phyloP scores from a whole-genome alignment of 345 rosid species.

The Populus simonii region DNA sequence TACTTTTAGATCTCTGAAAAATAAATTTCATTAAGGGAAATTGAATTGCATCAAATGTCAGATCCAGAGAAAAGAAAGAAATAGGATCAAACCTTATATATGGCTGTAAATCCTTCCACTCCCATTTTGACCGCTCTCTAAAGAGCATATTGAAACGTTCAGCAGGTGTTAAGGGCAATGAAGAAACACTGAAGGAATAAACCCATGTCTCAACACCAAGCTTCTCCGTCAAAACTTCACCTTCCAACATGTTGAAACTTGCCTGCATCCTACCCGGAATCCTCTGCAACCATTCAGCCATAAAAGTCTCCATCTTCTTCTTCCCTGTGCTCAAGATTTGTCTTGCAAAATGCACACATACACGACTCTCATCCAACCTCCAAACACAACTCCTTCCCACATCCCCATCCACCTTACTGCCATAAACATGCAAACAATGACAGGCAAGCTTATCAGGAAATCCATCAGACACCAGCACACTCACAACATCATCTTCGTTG shows the following conservation, averaged over 20 bases:
- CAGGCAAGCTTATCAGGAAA: conserved; percentile 47
- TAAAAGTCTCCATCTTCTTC: conserved; percentile 58
- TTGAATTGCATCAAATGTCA: background rate
- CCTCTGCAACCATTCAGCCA: conserved; percentile 63
- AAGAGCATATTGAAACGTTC: conserved; percentile 70
- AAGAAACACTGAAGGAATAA: conserved; percentile 57
- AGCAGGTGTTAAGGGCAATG: conserved; percentile 68
- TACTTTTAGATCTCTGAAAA: conserved; percentile 70
- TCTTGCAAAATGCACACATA: conserved; percentile 75
- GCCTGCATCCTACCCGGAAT: conserved; percentile 67
- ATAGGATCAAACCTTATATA: conserved; percentile 57
- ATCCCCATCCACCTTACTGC: conserved; percentile 39
- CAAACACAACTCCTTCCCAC: conserved; percentile 33
- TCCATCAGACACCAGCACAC: conserved; percentile 59
- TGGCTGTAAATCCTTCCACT: conserved; percentile 83
- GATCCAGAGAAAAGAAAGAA: background rate
- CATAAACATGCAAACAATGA: conserved; percentile 65
- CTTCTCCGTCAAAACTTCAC: conserved; percentile 84
- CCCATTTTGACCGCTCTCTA: conserved; percentile 76
- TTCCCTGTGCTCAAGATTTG: conserved; percentile 56
- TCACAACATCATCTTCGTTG: conserved; percentile 56
- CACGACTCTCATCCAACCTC: conserved; percentile 65
- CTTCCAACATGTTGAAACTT: conserved; percentile 73
- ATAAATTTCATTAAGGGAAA: background rate
- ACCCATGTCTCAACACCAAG: conserved; percentile 75